These are phyloP conservation scores for Endothia cerciana DNA, from an alignment of 2,329 filamentous ascomycete genomes.

Conservation along the genomic window DNA sequence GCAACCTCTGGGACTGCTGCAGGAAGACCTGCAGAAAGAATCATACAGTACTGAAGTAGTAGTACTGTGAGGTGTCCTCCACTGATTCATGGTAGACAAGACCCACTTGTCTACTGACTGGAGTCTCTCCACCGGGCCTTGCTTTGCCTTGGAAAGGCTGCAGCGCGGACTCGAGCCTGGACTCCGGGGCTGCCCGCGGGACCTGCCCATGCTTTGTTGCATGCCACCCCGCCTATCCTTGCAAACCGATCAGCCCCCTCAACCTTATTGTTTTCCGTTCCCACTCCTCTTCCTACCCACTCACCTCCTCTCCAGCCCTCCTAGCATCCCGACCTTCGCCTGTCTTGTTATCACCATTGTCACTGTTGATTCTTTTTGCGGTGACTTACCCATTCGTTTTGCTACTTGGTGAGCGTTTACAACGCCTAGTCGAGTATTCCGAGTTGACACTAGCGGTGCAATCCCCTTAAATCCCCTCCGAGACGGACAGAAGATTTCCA, in stretches of 20 bases:
- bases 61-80: background rate
- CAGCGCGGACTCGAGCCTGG: background rate
- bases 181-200: background rate
- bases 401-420: background rate
- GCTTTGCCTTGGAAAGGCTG: slow-evolving; percentile 10
- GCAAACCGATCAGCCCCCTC: slow-evolving; percentile 24
- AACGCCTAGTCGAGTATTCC: background rate
- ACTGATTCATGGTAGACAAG: background rate
- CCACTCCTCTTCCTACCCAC: background rate
- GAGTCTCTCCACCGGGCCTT: background rate
- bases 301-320: slow-evolving; percentile 14
- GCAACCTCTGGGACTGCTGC: background rate
- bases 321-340: slow-evolving; percentile 19
- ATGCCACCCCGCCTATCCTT: slow-evolving; percentile 21
- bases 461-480: slow-evolving; percentile 3
- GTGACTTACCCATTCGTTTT: slow-evolving; percentile 21
- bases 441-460: background rate
- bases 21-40: background rate
- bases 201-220: slow-evolving; percentile 22
- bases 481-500: slow-evolving; percentile 15
- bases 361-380: slow-evolving; percentile 6
- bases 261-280: slow-evolving; percentile 18
- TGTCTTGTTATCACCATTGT: slow-evolving; percentile 13
- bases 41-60: too few species aligned
- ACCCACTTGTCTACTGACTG: background rate